phyloP scores from a whole-genome alignment of 768 basidiomycete species.

The Leccinum broughii region DNA sequence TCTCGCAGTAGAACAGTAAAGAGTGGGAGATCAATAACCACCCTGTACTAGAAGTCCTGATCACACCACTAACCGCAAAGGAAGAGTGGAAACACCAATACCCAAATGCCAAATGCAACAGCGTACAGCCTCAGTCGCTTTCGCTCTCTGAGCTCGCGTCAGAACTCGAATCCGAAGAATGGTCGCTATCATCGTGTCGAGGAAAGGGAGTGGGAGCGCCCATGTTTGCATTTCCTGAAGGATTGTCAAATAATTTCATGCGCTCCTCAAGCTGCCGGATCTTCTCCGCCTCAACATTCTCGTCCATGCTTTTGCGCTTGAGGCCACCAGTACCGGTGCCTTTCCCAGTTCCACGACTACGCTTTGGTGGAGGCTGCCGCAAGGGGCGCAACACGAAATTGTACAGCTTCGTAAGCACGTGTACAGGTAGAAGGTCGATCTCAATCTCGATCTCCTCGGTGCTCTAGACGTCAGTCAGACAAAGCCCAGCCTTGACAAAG shows the following conservation, averaged over 20 bases:
- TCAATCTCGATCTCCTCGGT: conserved; percentile 98
- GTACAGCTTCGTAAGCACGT: conserved; percentile 90
- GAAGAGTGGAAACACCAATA: conserved; percentile 17
- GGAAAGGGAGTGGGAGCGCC: conserved; percentile 37
- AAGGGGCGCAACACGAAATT: conserved; percentile 89
- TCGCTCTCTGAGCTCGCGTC: conserved; percentile 83
- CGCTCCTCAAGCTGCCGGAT: conserved; percentile 89
- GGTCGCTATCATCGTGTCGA: conserved; percentile 57
- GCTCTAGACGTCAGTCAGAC: conserved; percentile 52
- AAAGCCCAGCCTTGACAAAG: conserved; percentile 10
- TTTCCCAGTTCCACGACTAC: conserved; percentile 62
- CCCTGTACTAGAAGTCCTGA: conserved; percentile 27
- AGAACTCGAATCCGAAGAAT: conserved; percentile 78
- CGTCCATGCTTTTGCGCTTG: conserved; percentile 96
- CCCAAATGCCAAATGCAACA: conserved; percentile 16
- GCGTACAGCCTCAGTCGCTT: conserved; percentile 57
- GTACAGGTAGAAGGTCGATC: conserved; percentile 86
- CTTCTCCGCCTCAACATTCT: conserved; percentile 94
- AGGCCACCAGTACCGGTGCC: conserved; percentile 87
- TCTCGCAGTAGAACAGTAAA: conserved; percentile 25
- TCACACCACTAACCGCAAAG: conserved; percentile 14
- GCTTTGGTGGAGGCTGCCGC: conserved; percentile 64
- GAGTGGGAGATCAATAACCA: conserved; percentile 17
- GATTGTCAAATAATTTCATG: conserved; percentile 78
- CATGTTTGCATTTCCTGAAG: conserved; percentile 39